These are phyloP conservation scores for Juglanconis juglandina DNA, from an alignment of 2,329 filamentous ascomycete genomes.

Conservation along the genomic window DNA sequence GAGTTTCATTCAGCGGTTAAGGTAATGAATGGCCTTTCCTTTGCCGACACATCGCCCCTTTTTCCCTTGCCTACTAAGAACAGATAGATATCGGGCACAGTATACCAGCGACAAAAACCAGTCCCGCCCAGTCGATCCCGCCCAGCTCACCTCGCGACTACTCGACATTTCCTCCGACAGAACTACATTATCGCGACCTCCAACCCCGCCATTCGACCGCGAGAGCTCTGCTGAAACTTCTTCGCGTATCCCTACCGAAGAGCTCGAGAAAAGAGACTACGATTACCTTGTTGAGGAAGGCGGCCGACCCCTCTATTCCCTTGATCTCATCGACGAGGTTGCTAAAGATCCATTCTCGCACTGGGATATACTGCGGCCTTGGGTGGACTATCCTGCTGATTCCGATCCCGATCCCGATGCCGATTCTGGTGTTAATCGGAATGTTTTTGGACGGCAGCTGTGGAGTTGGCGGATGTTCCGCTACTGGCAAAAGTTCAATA, in stretches of 20 bases:
- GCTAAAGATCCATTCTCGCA: background rate
- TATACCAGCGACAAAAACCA: background rate
- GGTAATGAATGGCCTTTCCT: background rate
- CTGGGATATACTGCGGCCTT: background rate
- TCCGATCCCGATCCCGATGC: no score
- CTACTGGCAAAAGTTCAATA: slow-evolving; percentile 28
- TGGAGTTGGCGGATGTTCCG: slow-evolving; percentile 33
- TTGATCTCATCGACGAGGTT: background rate
- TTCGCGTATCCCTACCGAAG: no score
- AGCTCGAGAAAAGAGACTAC: no score
- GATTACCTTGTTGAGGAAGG: background rate
- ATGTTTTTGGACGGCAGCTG: no score
- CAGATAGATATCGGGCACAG: background rate
- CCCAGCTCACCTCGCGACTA: background rate
- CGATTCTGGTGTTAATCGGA: no score
- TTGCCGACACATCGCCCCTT: background rate
- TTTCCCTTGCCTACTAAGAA: background rate
- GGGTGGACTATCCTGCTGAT: no score
- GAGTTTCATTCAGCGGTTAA: background rate
- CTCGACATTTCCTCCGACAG: background rate
- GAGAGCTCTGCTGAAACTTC: no score
- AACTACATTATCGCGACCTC: background rate
- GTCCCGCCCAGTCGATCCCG: background rate
- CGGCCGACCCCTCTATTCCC: background rate
- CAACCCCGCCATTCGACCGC: background rate